Percentiles rank a stretch among this genome's conserved stretches.
Evolutionary conservation across 2,329 filamentous ascomycete species (phyloP).

Genomic region (Chaetomium sp.): DNA sequence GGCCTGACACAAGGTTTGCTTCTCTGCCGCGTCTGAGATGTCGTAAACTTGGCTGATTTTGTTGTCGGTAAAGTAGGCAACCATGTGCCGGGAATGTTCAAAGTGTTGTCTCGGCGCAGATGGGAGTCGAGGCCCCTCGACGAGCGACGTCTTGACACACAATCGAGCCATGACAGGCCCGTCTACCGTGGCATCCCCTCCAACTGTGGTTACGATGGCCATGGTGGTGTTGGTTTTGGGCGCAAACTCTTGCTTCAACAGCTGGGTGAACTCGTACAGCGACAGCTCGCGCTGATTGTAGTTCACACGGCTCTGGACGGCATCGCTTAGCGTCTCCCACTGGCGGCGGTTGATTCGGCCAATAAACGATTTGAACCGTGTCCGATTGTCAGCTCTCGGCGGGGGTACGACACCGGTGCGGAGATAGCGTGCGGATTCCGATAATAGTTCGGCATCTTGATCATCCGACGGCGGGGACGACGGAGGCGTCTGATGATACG

Average conservation of each 20-base stretch:
- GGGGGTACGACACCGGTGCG: slow-evolving; percentile 5
- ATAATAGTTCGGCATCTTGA: neutral
- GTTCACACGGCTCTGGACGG: slow-evolving; percentile 1
- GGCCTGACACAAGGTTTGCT: neutral
- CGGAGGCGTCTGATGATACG: neutral
- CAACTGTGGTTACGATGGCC: slow-evolving; percentile 8
- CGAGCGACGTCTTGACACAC: slow-evolving; percentile 6
- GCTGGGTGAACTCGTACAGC: slow-evolving; percentile 13
- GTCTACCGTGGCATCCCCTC: slow-evolving; percentile 3
- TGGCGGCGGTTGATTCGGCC: slow-evolving; percentile 16
- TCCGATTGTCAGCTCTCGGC: slow-evolving; percentile 10
- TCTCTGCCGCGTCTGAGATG: slow-evolving; percentile 9
- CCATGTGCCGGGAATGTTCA: slow-evolving; percentile 18
- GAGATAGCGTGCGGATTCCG: slow-evolving; percentile 4
- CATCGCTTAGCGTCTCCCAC: slow-evolving; percentile 12
- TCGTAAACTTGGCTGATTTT: slow-evolving; percentile 14
- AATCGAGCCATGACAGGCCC: slow-evolving; percentile 15
- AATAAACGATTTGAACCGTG: slow-evolving; percentile 16
- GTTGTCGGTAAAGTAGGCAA: slow-evolving; percentile 11
- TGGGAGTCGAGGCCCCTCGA: neutral
- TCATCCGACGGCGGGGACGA: neutral
- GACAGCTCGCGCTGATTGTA: slow-evolving; percentile 15
- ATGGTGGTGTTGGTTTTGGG: slow-evolving; percentile 7
- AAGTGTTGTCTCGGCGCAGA: neutral
- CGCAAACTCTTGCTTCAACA: slow-evolving; percentile 15